Conservation (phyloP, 2,329 filamentous ascomycete species). For the Zymoseptoria passerinii region DNA sequence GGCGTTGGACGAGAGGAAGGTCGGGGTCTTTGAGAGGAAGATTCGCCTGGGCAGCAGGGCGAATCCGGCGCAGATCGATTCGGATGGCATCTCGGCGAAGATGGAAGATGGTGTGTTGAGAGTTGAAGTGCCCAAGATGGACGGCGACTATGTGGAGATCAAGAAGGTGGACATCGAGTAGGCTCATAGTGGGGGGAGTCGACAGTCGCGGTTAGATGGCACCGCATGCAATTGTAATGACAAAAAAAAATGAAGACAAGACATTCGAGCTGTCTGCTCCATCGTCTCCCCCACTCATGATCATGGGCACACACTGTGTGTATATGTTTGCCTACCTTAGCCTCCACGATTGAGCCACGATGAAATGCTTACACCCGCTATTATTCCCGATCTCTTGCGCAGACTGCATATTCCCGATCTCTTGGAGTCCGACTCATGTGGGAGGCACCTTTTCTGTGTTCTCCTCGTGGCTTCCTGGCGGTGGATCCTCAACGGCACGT, state of each 20-base stretch:
- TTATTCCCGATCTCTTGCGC: no score
- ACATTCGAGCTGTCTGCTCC: background rate
- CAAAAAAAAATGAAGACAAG: background rate
- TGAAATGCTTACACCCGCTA: no score
- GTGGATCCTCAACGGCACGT: background rate
- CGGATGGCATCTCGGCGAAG: slow-evolving; percentile 60
- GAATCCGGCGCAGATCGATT: slow-evolving; percentile 56
- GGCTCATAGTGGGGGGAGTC: background rate
- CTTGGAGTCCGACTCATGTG: background rate
- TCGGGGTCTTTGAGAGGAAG: slow-evolving; percentile 66
- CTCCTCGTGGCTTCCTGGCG: background rate
- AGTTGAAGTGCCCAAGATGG: slow-evolving; percentile 67
- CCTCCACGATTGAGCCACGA: no score
- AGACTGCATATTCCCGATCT: no score
- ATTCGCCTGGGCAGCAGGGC: slow-evolving; percentile 51
- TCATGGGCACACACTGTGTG: no score
- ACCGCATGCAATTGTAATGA: background rate
- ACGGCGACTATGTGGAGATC: slow-evolving; percentile 52
- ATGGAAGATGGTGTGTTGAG: slow-evolving; percentile 70
- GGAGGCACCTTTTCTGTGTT: background rate
- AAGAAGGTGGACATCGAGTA: slow-evolving; percentile 46
- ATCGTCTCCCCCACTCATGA: background rate
- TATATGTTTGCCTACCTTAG: no score
- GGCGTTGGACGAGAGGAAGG: slow-evolving; percentile 56
- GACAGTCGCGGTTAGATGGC: background rate